Evolutionary conservation across 129 eudicot species (phyloP).

Genomic region (Oenanthe sinensis): DNA sequence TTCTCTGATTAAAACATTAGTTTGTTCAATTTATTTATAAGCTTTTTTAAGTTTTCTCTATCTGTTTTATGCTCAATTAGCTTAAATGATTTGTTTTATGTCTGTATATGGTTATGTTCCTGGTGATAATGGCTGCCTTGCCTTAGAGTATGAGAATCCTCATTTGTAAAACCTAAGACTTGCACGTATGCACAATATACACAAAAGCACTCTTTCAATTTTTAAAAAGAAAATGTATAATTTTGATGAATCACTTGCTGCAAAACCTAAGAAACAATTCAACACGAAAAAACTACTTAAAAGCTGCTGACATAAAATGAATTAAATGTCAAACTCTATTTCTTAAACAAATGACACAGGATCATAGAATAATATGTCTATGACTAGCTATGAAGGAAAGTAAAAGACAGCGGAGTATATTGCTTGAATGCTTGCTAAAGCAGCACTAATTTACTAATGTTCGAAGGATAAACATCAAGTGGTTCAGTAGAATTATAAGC

Average conservation of each 20-base stretch:
- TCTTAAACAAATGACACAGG: background rate
- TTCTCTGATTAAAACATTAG: background rate
- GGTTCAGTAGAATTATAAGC: constrained; percentile 8
- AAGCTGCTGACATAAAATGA: background rate
- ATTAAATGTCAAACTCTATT: background rate
- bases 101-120: background rate
- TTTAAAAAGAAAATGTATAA: too few relatives aligned
- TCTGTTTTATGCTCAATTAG: background rate
- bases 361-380: background rate
- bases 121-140: background rate
- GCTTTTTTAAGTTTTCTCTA: background rate
- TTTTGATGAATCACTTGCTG: too few relatives aligned
- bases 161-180: too few relatives aligned
- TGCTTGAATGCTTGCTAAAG: background rate
- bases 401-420: background rate
- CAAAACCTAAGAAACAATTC: too few relatives aligned
- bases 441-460: background rate
- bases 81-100: background rate
- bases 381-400: background rate
- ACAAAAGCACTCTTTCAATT: too few relatives aligned
- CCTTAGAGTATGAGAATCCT: too few relatives aligned
- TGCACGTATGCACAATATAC: too few relatives aligned
- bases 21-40: background rate
- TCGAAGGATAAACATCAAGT: constrained; percentile 10
- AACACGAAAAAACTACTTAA: background rate